Evolutionary conservation across 495 filamentous ascomycete species (phyloP), one percentile per base, ranked within the genome.

Genomic region (Trichocladium antarcticum): DNA sequence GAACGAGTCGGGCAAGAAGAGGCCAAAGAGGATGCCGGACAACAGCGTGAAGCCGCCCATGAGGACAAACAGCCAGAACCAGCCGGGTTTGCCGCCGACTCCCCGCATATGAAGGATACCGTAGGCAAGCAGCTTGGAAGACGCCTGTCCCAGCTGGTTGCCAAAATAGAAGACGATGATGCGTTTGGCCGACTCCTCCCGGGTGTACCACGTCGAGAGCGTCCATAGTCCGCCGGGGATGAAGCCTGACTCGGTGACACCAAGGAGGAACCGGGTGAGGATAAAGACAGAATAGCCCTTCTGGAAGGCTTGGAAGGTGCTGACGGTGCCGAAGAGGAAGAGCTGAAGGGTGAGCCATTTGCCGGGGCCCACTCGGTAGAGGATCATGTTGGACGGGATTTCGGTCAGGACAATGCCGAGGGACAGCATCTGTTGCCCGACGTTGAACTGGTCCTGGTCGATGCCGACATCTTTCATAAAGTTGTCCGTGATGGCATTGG

Each of bases 131-230:
- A 61, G 58, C 27, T 55, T 73, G 1, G 72, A 72, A 0, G 70
- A 72, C 0, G 76, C 77, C 19, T 72, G 68, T 8, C 73, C 75
- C 20, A 79, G 63, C 57, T 64, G 59, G 47, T 68, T 70, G 11
- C 79, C 78, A 51, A 80, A 74, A 59, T 77, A 80, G 61, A 79
- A 80, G 6, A 75, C 52, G 27, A 70, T 72, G 29, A 77, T 69
- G 5, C 77, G 72, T 31, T 78, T 66, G 57, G 73, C 75, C 1
- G 71, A 73, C 57, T 82, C 78, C 3, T 68, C 62, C 21, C 64
- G 69, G 50, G 74, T 80, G 53, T 81, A 82, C 76, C 78, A 81
- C 4, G 70, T 74, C 2, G 77, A 76, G n/a, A 81, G 66, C 12
- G 76, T 79, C 49, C 76, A 82, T 0, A 82, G 63, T 2, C 73